phyloP scores from a whole-genome alignment of 108 stramenopile genomes.

The Licmophora abbreviata region DNA sequence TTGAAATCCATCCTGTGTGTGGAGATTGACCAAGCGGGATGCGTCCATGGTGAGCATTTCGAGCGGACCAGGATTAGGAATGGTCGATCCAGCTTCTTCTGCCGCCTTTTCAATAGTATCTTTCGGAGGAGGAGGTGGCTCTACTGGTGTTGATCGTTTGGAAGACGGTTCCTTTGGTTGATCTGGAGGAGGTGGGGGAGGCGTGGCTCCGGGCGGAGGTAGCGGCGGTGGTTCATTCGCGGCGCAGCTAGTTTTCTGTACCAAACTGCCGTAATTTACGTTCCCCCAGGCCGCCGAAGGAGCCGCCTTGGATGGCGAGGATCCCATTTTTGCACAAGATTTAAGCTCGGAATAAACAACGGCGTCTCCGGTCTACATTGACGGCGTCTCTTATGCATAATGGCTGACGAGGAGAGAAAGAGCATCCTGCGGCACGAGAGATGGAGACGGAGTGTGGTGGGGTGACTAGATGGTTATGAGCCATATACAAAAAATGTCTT shows the following conservation, averaged over 20 bases:
- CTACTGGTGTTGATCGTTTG: conserved; percentile 12
- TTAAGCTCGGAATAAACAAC: too few species aligned
- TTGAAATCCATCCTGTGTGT: conserved; percentile 75
- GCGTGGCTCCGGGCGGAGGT: conserved; percentile 12
- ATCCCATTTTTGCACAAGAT: conserved; percentile 8
- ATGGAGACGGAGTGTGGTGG: too few species aligned
- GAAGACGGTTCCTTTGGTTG: conserved; percentile 8
- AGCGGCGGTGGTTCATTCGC: conserved; percentile 3
- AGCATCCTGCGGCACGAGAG: too few species aligned
- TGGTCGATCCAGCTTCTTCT: conserved; percentile 35
- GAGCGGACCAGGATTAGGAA: conserved; percentile 70
- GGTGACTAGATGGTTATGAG: too few species aligned
- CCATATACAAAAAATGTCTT: too few species aligned
- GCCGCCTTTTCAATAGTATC: conserved; percentile 9
- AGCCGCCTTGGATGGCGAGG: conserved; percentile 3
- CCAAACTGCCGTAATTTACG: neutral
- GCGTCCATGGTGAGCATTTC: conserved; percentile 61
- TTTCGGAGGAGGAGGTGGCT: conserved; percentile 13
- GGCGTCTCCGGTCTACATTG: too few species aligned
- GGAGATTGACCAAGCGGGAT: conserved; percentile 58
- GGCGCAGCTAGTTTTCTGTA: neutral
- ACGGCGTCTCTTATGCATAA: too few species aligned
- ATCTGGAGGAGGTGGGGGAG: conserved; percentile 26
- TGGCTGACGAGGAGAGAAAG: too few species aligned
- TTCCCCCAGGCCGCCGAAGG: neutral